Evolutionary conservation across 2,329 filamentous ascomycete genomes (phyloP), one percentile per base, ranked within the genome.

Genomic region (Phialemoniopsis sp.): DNA sequence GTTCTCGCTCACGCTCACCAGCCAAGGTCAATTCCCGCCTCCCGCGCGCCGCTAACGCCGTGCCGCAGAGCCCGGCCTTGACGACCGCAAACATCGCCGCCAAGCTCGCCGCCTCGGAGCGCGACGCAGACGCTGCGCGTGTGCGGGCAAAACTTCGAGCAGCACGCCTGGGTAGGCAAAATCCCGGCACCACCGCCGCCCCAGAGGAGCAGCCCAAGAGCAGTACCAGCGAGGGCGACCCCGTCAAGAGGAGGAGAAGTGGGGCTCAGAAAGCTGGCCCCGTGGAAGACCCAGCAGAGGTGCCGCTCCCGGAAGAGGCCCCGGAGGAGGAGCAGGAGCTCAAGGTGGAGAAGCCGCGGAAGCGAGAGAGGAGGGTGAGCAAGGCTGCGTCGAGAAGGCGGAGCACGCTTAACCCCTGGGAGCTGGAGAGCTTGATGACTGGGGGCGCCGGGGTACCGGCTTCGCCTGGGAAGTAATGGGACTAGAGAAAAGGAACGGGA

Each of bases 341-440:
- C 34, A 54, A 46, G 36, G 39, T 19, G 32, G 37, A 30, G 35
- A 43, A 51, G 37, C 68, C 68, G 57, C 66, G 73, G 26, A 76
- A 76, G 55, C 64, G 72, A 32, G 77, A 68, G 52, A 67, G 61
- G 57, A 73, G 64, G 56, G 69, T 59, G 52, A 80, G 56, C 58
- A 82, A 66, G 65, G 67, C 58, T 8, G 70, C 78, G 3, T 82
- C 74, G 43, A 68, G 85, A 54, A 72, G 86, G 54, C 74, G 87
- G 57, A 89, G 84, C 53, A 90, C 86, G 15, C 64, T 91, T 26
- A 89, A 78, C 51, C 80, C 84, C 4, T 84, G 83, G 70, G 87
- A 91, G 60, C 62, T 90, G 54, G 76, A 86, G 62, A 78, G 73
- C 33, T 56, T 87, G 55, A 82, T 83, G 38, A 49, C 63, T 3